Evolutionary conservation across 1,139 yeast genomes (phyloP).

Genomic region (Blastobotrys arbuscula): DNA sequence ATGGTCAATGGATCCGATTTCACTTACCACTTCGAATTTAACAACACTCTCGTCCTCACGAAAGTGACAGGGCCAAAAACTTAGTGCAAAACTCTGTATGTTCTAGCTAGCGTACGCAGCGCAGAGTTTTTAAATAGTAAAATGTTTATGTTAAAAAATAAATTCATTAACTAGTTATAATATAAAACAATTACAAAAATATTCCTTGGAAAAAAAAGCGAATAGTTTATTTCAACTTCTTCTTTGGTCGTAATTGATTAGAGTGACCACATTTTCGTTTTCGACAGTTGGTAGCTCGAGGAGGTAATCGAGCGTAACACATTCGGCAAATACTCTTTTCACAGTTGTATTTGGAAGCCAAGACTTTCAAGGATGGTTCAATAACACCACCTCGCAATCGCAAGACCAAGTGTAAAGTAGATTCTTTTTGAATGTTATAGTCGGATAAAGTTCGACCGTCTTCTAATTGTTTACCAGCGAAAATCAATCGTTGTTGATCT

Average conservation of each 20-base stretch:
- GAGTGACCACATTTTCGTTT: conserved; percentile 99
- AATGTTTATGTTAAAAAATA: not conserved
- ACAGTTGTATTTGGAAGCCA: conserved; percentile 99
- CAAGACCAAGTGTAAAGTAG: conserved; percentile 79
- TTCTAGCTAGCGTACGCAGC: no score
- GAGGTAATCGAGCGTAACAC: conserved; percentile 99
- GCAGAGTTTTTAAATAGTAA: no score
- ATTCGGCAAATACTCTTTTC: conserved; percentile 98
- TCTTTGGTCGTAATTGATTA: conserved; percentile 99
- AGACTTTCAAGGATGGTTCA: conserved; percentile 98
- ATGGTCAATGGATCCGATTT: no score
- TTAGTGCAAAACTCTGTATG: no score
- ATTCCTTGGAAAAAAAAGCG: conserved; percentile 8
- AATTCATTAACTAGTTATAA: not conserved
- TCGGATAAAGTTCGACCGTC: conserved; percentile 90
- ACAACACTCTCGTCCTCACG: no score
- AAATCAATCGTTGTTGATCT: conserved; percentile 88
- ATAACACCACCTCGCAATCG: conserved; percentile 96
- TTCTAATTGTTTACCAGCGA: conserved; percentile 92
- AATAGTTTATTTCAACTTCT: conserved; percentile 89
- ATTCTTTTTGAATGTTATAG: conserved; percentile 94
- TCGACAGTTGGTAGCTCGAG: conserved; percentile 99
- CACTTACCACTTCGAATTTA: no score
- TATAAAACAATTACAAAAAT: not conserved
- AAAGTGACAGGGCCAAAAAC: no score